These are phyloP conservation scores for Umbelopsis isabellina DNA, from an alignment of 192 early-diverging fungal species.

Conservation along the genomic window DNA sequence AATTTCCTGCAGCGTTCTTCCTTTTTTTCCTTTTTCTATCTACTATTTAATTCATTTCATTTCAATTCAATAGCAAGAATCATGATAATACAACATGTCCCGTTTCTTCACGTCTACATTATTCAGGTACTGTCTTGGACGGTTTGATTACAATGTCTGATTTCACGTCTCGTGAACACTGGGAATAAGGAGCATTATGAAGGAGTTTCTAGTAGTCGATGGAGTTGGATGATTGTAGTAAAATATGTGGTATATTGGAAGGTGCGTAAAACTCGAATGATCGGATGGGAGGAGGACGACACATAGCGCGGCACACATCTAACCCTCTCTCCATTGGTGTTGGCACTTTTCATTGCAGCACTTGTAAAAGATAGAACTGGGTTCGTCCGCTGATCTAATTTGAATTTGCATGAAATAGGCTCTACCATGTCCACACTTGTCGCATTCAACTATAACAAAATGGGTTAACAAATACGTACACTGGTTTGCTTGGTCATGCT, in stretches of 20 bases:
- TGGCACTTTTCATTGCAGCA: slow-evolving; percentile 72
- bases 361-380: slow-evolving; percentile 91
- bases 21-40: slow-evolving; percentile 3
- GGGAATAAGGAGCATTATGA: too few species aligned
- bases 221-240: too few species aligned
- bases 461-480: too few species aligned
- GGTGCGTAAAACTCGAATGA: too few species aligned
- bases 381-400: slow-evolving; percentile 94
- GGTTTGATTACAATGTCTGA: too few species aligned
- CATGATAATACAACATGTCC: slow-evolving; percentile 13
- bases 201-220: too few species aligned
- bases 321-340: slow-evolving; percentile 75
- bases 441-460: slow-evolving; percentile 52
- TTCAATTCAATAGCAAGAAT: background rate
- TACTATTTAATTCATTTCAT: background rate
- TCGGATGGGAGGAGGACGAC: too few species aligned
- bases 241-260: too few species aligned
- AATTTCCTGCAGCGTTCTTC: slow-evolving; percentile 13
- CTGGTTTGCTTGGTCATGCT: background rate
- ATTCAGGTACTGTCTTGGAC: too few species aligned
- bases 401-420: slow-evolving; percentile 91
- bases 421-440: slow-evolving; percentile 68
- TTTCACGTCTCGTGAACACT: too few species aligned
- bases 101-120: background rate
- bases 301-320: background rate